Conservation (phyloP, 1,284 basidiomycete genomes). For the Bondarzewia mesenterica region DNA sequence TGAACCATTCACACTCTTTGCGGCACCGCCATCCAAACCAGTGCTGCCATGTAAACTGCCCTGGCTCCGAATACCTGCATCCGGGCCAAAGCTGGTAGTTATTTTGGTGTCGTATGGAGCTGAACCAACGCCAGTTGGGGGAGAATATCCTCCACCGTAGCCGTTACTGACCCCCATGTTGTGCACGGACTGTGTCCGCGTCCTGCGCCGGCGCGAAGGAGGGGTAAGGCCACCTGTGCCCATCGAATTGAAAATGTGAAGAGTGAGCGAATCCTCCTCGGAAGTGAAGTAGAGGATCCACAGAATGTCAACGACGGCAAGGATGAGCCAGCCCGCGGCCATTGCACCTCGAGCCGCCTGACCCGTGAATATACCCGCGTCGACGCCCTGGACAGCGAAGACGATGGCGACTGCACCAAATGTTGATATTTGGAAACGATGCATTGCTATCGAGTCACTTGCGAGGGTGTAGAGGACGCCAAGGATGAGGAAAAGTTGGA, state of each 20-base stretch:
- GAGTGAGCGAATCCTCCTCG: constrained; percentile 83
- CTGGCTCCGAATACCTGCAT: constrained; percentile 46
- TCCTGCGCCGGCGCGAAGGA: constrained; percentile 63
- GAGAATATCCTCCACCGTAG: constrained; percentile 44
- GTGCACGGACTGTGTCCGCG: constrained; percentile 49
- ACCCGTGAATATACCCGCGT: constrained; percentile 52
- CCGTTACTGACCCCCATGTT: constrained; percentile 55
- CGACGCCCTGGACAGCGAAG: constrained; percentile 76
- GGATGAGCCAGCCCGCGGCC: constrained; percentile 90
- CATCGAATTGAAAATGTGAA: constrained; percentile 79
- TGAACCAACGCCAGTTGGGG: constrained; percentile 47
- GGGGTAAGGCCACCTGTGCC: constrained; percentile 83
- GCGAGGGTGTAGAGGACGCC: constrained; percentile 79
- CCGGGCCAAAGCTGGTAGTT: constrained; percentile 33
- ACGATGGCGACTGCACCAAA: constrained; percentile 85
- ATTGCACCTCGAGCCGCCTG: constrained; percentile 64
- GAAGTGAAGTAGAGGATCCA: constrained; percentile 97
- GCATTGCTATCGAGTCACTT: constrained; percentile 76
- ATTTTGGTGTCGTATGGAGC: constrained; percentile 55
- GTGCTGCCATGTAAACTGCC: constrained; percentile 50
- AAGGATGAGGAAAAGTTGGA: constrained; percentile 76
- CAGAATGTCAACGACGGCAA: constrained; percentile 84
- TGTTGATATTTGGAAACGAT: constrained; percentile 82
- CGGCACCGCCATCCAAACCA: constrained; percentile 18
- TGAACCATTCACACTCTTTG: constrained; percentile 35